Conservation (phyloP, 441 rosid genomes). For the Macaranga tanarius region DNA sequence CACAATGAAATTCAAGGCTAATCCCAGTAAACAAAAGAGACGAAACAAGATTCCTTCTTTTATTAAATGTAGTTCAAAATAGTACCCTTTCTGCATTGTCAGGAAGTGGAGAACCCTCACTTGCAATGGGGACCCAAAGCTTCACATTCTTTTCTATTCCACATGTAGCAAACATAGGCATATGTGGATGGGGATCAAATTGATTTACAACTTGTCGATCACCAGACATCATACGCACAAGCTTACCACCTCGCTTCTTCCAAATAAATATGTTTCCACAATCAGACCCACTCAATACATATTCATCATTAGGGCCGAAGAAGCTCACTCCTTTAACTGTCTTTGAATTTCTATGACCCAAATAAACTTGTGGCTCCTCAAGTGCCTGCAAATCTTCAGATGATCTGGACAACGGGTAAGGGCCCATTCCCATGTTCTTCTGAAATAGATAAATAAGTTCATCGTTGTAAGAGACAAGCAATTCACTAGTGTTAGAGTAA, state of each 20-base stretch:
- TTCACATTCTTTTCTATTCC: conserved; percentile 67
- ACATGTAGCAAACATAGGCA: conserved; percentile 58
- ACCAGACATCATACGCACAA: conserved; percentile 58
- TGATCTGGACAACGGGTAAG: conserved; percentile 37
- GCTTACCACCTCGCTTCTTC: conserved; percentile 62
- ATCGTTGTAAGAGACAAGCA: conserved; percentile 68
- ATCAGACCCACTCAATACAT: conserved; percentile 74
- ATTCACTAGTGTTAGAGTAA: conserved; percentile 55
- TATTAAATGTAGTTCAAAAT: not conserved
- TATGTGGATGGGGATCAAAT: conserved; percentile 64
- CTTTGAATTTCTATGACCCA: conserved; percentile 61
- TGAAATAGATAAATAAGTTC: conserved; percentile 62
- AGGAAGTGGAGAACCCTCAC: conserved; percentile 41
- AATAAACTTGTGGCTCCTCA: conserved; percentile 55
- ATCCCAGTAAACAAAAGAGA: not conserved
- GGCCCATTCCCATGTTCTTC: conserved; percentile 57
- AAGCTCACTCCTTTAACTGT: conserved; percentile 79
- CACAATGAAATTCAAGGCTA: not conserved
- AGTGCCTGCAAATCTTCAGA: conserved; percentile 32
- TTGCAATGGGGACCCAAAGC: conserved; percentile 57
- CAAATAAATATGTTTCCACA: conserved; percentile 75
- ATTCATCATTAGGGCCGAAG: conserved; percentile 71
- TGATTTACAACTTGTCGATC: conserved; percentile 62
- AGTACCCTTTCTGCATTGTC: conserved; percentile 52
- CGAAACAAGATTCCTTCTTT: not conserved